A percentile compares a stretch with the other conserved stretches of the same genome.
phyloP scores from a whole-genome alignment of 441 rosid genomes.

The Erysimum cheiri region DNA sequence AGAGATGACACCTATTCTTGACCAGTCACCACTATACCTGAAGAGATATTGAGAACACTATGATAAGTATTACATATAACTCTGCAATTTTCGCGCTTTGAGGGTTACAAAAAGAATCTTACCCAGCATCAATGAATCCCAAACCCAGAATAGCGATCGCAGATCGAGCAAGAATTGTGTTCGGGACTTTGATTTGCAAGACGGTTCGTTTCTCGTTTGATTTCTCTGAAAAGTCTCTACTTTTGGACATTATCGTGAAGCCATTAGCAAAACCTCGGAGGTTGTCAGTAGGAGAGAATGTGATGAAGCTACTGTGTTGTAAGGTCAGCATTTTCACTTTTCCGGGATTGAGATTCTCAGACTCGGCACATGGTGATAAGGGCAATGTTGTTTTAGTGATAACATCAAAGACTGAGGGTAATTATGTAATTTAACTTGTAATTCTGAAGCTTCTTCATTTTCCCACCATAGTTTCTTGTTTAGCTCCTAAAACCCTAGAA shows the following conservation, averaged over 20 bases:
- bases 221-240: slow-evolving; percentile 43
- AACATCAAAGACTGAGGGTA: slow-evolving; percentile 21
- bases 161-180: slow-evolving; percentile 50
- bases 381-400: slow-evolving; percentile 1
- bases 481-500: slow-evolving; percentile 32
- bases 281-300: slow-evolving; percentile 12
- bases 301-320: slow-evolving; percentile 28
- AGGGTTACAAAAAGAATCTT: not conserved
- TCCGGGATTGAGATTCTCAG: slow-evolving; percentile 10
- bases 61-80: not conserved
- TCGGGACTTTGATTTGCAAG: slow-evolving; percentile 49
- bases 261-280: slow-evolving; percentile 18
- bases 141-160: slow-evolving; percentile 57
- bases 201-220: slow-evolving; percentile 36
- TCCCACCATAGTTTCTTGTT: slow-evolving; percentile 34
- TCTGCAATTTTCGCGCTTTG: not conserved
- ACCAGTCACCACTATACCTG: slow-evolving; percentile 95
- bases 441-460: slow-evolving; percentile 28
- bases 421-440: not conserved
- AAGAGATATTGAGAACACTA: not conserved
- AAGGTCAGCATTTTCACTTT: slow-evolving; percentile 46
- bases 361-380: slow-evolving; percentile 9
- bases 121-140: slow-evolving; percentile 92
- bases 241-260: slow-evolving; percentile 44
- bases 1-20: slow-evolving; percentile 84